Evolutionary conservation across 495 filamentous ascomycete genomes (phyloP).

Genomic region (Penicillium lividum): DNA sequence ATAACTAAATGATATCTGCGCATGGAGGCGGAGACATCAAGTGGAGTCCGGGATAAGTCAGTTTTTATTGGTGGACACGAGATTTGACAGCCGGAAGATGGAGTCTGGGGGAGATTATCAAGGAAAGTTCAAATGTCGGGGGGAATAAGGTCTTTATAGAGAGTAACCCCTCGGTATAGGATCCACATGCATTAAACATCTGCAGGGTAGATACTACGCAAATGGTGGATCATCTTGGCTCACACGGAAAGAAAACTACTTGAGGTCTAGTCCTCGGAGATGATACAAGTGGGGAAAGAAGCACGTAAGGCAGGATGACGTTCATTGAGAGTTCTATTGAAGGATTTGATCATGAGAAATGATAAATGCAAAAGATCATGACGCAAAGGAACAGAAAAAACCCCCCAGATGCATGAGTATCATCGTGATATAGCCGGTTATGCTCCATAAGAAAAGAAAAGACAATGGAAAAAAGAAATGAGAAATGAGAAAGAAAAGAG

Average conservation of each 20-base stretch:
- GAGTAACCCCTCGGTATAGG: neutral
- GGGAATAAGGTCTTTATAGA: neutral
- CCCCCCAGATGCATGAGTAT: conserved; percentile 49
- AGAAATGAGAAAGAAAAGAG: conserved; percentile 13
- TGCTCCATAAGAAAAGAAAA: conserved; percentile 30
- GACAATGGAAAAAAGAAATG: conserved; percentile 12
- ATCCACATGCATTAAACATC: conserved; percentile 5
- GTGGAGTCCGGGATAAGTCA: conserved; percentile 23
- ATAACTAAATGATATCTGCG: neutral
- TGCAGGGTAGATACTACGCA: conserved; percentile 2
- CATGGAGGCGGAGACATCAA: conserved; percentile 11
- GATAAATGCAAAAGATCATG: conserved; percentile 4
- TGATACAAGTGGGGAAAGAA: neutral
- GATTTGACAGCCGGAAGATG: conserved; percentile 12
- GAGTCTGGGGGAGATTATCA: conserved; percentile 7
- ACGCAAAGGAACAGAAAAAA: conserved; percentile 29
- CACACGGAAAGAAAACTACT: conserved; percentile 7
- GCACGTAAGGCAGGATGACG: conserved; percentile 5
- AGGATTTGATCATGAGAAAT: conserved; percentile 9
- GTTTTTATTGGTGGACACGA: conserved; percentile 23
- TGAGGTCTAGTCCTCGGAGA: neutral
- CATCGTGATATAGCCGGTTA: conserved; percentile 35
- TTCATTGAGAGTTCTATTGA: conserved; percentile 24
- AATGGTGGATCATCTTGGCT: conserved; percentile 19
- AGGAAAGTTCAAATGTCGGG: neutral